Conservation (phyloP, 345 rosid genomes). For the Eucalyptus curtisii region DNA sequence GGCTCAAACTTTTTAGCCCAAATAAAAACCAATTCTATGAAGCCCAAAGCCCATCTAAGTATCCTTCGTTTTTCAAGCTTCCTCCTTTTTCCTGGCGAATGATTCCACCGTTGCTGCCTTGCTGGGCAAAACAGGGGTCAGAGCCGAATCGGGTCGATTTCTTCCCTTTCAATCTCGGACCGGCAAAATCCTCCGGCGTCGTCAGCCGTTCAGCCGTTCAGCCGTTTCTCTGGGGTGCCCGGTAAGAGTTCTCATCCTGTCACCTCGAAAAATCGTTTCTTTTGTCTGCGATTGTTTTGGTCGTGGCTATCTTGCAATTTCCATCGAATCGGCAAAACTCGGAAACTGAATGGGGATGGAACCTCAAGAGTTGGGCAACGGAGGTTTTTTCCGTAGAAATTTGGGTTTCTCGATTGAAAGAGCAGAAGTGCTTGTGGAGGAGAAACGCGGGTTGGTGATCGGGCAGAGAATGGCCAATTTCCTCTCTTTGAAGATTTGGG, state of each 20-base stretch:
- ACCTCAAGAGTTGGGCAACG: background rate
- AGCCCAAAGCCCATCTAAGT: background rate
- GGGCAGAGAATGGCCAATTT: background rate
- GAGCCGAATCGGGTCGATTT: background rate
- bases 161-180: background rate
- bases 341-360: background rate
- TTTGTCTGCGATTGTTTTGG: background rate
- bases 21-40: background rate
- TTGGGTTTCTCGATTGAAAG: background rate
- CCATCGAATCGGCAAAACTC: background rate
- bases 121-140: background rate
- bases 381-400: background rate
- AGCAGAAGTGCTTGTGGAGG: background rate
- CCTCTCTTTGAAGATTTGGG: background rate
- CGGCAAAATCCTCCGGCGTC: background rate
- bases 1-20: background rate
- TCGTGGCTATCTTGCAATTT: background rate
- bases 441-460: background rate
- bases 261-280: background rate
- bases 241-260: background rate
- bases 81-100: background rate
- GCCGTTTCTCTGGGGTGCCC: background rate
- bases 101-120: fast-evolving
- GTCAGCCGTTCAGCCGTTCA: background rate
- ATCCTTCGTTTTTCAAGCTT: background rate